A percentile compares a stretch with the other conserved stretches of the same genome.
Evolutionary conservation across 192 early-diverging fungal species (phyloP).

Genomic region (Entomortierella lignicola): DNA sequence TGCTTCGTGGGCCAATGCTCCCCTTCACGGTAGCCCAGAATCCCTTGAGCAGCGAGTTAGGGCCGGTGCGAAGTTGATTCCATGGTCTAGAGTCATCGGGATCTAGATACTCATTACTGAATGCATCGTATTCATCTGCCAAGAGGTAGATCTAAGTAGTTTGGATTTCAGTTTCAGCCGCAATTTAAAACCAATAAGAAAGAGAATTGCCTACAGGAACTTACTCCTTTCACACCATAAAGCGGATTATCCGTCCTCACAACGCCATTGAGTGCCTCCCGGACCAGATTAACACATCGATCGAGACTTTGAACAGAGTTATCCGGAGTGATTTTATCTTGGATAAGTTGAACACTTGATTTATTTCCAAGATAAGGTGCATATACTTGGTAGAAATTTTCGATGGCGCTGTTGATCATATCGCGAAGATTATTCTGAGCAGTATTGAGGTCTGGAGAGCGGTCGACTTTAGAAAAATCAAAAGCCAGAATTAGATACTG

Average conservation of each 20-base stretch:
- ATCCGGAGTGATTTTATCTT: background rate
- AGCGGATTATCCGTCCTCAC: slow-evolving; percentile 22
- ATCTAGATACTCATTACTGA: slow-evolving; percentile 36
- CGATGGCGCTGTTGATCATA: slow-evolving; percentile 18
- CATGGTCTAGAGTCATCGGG: slow-evolving; percentile 23
- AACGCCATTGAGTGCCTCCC: slow-evolving; percentile 11
- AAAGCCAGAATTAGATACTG: slow-evolving; percentile 15
- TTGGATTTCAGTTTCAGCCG: no score
- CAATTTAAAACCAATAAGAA: no score
- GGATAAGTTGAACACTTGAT: slow-evolving; percentile 15
- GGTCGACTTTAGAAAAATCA: slow-evolving; percentile 34
- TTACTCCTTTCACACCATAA: slow-evolving; percentile 44
- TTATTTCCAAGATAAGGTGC: slow-evolving; percentile 24
- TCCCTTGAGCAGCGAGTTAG: slow-evolving; percentile 42
- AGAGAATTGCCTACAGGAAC: slow-evolving; percentile 3
- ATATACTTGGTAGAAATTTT: slow-evolving; percentile 19
- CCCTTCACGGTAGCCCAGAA: slow-evolving; percentile 46
- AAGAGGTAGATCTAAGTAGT: slow-evolving; percentile 42
- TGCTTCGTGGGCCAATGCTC: slow-evolving; percentile 11
- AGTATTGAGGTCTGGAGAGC: slow-evolving; percentile 6
- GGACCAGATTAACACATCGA: slow-evolving; percentile 15
- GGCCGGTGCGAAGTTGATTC: slow-evolving; percentile 2
- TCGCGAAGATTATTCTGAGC: slow-evolving; percentile 5
- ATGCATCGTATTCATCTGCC: slow-evolving; percentile 52
- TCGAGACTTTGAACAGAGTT: background rate